These are phyloP conservation scores for Beverwykella pulmonaria DNA, from an alignment of 495 filamentous ascomycete species.

Conservation along the genomic window DNA sequence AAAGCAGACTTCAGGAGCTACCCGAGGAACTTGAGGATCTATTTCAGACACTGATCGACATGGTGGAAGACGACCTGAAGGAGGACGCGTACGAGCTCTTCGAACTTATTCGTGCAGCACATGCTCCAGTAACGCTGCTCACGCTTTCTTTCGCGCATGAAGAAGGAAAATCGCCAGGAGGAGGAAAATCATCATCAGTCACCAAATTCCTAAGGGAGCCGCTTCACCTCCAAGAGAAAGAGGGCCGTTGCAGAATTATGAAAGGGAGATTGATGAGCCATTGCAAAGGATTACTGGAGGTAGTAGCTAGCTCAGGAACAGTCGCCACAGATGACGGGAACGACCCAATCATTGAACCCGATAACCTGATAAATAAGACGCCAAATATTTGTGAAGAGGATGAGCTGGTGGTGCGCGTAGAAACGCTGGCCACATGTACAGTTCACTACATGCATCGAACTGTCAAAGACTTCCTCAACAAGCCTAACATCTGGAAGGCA, in stretches of 20 bases:
- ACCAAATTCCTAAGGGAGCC: not conserved
- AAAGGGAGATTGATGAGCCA: slow-evolving; percentile 11
- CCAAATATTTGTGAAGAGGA: not conserved
- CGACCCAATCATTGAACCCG: not conserved
- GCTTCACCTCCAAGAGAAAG: slow-evolving; percentile 5
- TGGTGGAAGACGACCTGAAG: slow-evolving; percentile 6
- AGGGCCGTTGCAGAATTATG: slow-evolving; percentile 12
- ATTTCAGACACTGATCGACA: slow-evolving; percentile 3
- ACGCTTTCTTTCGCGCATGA: slow-evolving; percentile 3
- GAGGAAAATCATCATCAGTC: not conserved
- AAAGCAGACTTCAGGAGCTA: slow-evolving; percentile 5
- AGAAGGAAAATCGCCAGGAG: slow-evolving; percentile 1
- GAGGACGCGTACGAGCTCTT: slow-evolving; percentile 10
- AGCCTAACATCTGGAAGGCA: slow-evolving; percentile 2
- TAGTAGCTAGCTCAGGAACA: slow-evolving; percentile 2
- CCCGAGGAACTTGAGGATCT: slow-evolving; percentile 12
- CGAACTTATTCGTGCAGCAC: not conserved
- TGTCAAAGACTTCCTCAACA: slow-evolving; percentile 7
- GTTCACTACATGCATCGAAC: slow-evolving; percentile 12
- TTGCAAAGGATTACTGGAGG: slow-evolving; percentile 13
- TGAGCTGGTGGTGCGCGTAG: not conserved
- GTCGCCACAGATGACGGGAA: not conserved
- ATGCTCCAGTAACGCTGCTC: not conserved
- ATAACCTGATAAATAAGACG: not conserved
- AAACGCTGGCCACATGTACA: slow-evolving; percentile 5